phyloP scores from a whole-genome alignment of 495 filamentous ascomycete species.

The Pseudevernia furfuracea region DNA sequence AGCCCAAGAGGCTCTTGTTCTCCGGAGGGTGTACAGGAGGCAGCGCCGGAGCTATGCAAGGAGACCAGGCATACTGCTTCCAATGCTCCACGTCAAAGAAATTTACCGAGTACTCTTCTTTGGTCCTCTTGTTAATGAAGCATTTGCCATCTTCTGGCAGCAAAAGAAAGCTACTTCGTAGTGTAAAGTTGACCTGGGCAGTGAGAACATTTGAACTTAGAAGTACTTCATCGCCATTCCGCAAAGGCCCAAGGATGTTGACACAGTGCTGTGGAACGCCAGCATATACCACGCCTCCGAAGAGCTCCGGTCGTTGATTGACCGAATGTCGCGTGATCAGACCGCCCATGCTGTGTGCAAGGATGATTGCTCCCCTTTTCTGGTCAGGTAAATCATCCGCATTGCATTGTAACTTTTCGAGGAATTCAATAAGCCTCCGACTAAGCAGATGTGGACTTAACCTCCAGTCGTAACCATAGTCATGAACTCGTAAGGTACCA shows the following conservation, averaged over 20 bases:
- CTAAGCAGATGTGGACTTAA: constrained; percentile 75
- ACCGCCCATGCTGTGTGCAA: constrained; percentile 86
- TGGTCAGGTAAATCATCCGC: constrained; percentile 38
- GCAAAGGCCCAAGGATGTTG: constrained; percentile 82
- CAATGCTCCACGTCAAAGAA: constrained; percentile 78
- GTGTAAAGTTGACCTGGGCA: constrained; percentile 88
- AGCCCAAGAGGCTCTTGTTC: constrained; percentile 38
- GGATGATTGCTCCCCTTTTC: constrained; percentile 65
- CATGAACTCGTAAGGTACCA: constrained; percentile 69
- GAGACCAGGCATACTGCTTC: constrained; percentile 71
- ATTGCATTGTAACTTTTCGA: constrained; percentile 72
- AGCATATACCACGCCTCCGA: constrained; percentile 79
- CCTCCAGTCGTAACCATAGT: constrained; percentile 96
- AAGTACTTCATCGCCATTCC: constrained; percentile 85
- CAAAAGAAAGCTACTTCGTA: constrained; percentile 78
- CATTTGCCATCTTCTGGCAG: constrained; percentile 83
- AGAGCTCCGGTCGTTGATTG: constrained; percentile 79
- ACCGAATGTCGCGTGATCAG: constrained; percentile 85
- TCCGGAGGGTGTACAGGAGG: constrained; percentile 33
- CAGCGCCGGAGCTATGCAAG: constrained; percentile 59
- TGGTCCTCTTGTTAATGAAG: constrained; percentile 76
- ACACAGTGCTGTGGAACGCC: constrained; percentile 80
- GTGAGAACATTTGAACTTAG: constrained; percentile 86
- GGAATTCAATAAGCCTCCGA: constrained; percentile 56
- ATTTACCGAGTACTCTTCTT: constrained; percentile 73